phyloP scores from a whole-genome alignment of 2,329 filamentous ascomycete species.

The Alternaria longipes region DNA sequence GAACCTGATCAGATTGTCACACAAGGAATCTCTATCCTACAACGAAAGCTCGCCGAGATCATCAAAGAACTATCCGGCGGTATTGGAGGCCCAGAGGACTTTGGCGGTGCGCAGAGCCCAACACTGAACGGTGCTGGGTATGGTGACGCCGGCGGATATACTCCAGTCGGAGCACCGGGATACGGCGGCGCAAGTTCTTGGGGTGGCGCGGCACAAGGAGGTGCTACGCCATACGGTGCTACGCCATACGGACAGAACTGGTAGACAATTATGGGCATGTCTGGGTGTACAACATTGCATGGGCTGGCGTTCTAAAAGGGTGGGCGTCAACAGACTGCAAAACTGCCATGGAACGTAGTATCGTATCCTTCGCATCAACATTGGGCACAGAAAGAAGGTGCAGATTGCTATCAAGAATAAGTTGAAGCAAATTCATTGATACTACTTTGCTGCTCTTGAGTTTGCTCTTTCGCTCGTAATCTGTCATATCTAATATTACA shows the following conservation, averaged over 20 bases:
- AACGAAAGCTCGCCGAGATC: slow-evolving; percentile 86
- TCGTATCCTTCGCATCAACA: neutral
- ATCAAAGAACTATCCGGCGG: slow-evolving; percentile 70
- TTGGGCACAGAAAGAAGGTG: neutral
- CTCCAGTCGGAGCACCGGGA: slow-evolving; percentile 64
- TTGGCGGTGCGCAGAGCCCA: slow-evolving; percentile 72
- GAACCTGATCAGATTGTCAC: slow-evolving; percentile 90
- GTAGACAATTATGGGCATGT: slow-evolving; percentile 19
- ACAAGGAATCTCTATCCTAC: slow-evolving; percentile 85
- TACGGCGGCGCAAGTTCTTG: slow-evolving; percentile 67
- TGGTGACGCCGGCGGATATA: slow-evolving; percentile 69
- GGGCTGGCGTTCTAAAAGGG: slow-evolving; percentile 35
- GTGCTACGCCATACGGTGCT: slow-evolving; percentile 65
- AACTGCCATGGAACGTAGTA: neutral
- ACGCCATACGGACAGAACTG: slow-evolving; percentile 65
- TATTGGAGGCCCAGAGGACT: slow-evolving; percentile 63
- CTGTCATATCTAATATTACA: slow-evolving; percentile 34
- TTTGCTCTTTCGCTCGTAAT: slow-evolving; percentile 11
- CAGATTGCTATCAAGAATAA: neutral
- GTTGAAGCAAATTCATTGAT: slow-evolving; percentile 14
- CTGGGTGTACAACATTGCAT: slow-evolving; percentile 38
- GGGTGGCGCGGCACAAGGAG: slow-evolving; percentile 60
- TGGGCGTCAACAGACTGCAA: slow-evolving; percentile 14
- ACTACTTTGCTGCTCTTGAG: slow-evolving; percentile 9
- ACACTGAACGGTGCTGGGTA: slow-evolving; percentile 61